phyloP scores from a whole-genome alignment of 2,329 filamentous ascomycete genomes.

The Colletotrichum acutatum region DNA sequence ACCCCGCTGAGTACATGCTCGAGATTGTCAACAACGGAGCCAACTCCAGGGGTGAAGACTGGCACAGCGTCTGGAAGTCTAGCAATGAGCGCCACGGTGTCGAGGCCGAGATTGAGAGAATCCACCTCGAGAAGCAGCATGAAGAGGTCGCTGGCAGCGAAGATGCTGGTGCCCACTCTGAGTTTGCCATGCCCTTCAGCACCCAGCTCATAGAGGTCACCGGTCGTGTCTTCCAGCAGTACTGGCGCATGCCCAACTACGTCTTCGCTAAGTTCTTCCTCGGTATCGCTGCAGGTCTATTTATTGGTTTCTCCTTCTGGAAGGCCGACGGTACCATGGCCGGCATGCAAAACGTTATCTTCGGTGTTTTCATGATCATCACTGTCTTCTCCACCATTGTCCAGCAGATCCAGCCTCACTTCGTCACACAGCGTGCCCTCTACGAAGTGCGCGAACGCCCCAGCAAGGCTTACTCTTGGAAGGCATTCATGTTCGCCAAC shows the following conservation, averaged over 20 bases:
- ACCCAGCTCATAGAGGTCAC: constrained; percentile 74
- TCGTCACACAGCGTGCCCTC: constrained; percentile 77
- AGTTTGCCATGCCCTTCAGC: constrained; percentile 82
- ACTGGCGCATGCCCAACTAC: constrained; percentile 84
- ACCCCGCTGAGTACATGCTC: constrained; percentile 83
- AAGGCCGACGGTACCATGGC: constrained; percentile 63
- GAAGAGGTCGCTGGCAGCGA: constrained; percentile 36
- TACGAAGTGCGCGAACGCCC: constrained; percentile 84
- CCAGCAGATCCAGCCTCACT: constrained; percentile 81
- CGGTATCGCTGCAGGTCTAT: constrained; percentile 69
- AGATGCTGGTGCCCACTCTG: constrained; percentile 54
- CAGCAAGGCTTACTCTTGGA: constrained; percentile 80
- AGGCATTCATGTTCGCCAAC: constrained; percentile 77
- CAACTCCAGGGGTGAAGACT: constrained; percentile 61
- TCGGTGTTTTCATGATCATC: constrained; percentile 79
- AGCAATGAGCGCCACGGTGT: constrained; percentile 63
- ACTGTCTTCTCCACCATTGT: constrained; percentile 79
- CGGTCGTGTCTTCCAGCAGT: constrained; percentile 80
- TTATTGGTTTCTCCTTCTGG: constrained; percentile 82
- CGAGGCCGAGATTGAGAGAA: constrained; percentile 70
- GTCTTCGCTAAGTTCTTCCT: constrained; percentile 79
- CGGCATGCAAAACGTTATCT: constrained; percentile 81
- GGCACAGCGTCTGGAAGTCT: constrained; percentile 74
- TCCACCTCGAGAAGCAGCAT: constrained; percentile 62
- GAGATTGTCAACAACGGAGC: constrained; percentile 57